phyloP scores from a whole-genome alignment of 306 rosid species.

The Corylus avellana region DNA sequence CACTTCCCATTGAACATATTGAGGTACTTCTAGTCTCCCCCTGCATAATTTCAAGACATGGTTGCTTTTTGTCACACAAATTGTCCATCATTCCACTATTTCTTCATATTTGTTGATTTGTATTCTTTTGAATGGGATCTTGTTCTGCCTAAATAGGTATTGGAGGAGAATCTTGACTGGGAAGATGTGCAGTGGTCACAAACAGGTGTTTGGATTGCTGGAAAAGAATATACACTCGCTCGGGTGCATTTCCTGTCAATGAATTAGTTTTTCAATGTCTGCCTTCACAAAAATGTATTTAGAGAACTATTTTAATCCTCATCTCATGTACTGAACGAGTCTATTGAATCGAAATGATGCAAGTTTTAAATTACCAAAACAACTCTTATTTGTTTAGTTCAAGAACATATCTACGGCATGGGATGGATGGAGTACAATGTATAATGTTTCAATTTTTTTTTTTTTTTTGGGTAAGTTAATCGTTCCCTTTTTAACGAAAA shows the following conservation, averaged over 20 bases:
- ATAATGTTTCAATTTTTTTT: neutral
- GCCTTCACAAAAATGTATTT: neutral
- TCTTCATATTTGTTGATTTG: neutral
- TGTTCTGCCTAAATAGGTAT: constrained; percentile 50
- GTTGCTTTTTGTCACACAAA: neutral
- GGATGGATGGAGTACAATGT: neutral
- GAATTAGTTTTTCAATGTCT: constrained; percentile 41
- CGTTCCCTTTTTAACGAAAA: neutral
- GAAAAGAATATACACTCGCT: constrained; percentile 86
- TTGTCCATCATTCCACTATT: neutral
- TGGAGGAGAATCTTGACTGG: constrained; percentile 94
- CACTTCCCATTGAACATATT: constrained; percentile 75
- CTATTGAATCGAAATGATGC: neutral
- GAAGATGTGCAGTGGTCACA: constrained; percentile 99
- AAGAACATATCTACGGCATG: neutral
- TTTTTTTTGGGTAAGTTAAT: neutral
- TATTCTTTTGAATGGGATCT: neutral
- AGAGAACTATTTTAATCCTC: neutral
- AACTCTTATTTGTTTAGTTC: neutral
- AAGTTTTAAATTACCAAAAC: neutral
- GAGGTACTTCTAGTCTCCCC: constrained; percentile 57
- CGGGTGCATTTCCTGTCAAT: constrained; percentile 87
- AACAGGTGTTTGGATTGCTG: constrained; percentile 94
- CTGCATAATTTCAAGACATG: neutral
- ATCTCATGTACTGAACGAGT: neutral